Evolutionary conservation across 2,329 filamentous ascomycete species (phyloP), one percentile per base, ranked within the genome.

Genomic region (Alternaria rosae): DNA sequence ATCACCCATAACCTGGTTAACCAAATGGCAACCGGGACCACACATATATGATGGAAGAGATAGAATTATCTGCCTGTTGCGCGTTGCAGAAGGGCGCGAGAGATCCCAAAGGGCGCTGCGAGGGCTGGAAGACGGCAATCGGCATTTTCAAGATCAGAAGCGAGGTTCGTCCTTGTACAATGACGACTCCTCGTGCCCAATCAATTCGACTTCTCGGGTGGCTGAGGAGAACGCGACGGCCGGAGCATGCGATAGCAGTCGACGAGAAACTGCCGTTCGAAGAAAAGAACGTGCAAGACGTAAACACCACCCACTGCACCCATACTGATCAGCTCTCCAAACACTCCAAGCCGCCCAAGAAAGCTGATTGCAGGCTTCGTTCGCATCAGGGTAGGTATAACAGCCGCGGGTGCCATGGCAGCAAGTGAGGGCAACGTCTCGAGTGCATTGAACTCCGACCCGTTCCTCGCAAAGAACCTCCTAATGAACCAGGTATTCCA

Each of bases 401-500:
- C 65, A 5, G 77, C 74, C 5, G 78, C 77, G 8, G 77, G 76
- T 17, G 78, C 81, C 10, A 80, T 70, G 41, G 79, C 79, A 10
- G 62, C 62, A 11, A 68, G 50, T 4, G 64, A 70, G 6, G 76
- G 74, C 43, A 76, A 11, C 3, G 62, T 65, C 5, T 68, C 65
- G 12, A 52, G 48, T 12, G 74, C 25, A n/a, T 54, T 66, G 41
- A 75, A 74, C 10, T 50, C 57, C 11, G 70, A 59, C 1, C 63
- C 65, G 21, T 67, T 70, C 8, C 59, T 44, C 13, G 45, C 54
- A 53, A 79, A 79, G 56, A 71, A 80, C 0, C 77, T 69, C 32
- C 78, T 81, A 59, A 97, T 91, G 75, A 97, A 99, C 45, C 77
- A 74, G 17, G 82, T 80, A 72, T 93, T 95, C 92, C 93, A 99